These are phyloP conservation scores for Ehretia macrophylla DNA, from an alignment of 257 asterid species.

Conservation along the genomic window DNA sequence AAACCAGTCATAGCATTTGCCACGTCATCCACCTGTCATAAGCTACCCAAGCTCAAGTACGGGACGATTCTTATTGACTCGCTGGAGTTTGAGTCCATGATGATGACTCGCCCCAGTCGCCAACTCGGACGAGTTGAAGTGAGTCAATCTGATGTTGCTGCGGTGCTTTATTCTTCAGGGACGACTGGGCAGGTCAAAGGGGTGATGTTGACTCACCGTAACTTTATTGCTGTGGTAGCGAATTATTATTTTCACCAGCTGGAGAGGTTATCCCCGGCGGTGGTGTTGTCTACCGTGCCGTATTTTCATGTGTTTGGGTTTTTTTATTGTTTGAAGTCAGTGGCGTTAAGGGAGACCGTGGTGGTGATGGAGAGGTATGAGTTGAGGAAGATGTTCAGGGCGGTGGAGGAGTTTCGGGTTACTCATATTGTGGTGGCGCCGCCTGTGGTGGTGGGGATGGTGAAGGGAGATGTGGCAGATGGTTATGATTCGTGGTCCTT, in stretches of 20 bases:
- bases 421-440: slow-evolving; percentile 49
- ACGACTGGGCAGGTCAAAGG: slow-evolving; percentile 65
- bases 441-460: slow-evolving; percentile 50
- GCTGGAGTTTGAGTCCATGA: slow-evolving; percentile 33
- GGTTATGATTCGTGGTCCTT: slow-evolving; percentile 42
- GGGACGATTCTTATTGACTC: slow-evolving; percentile 35
- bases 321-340: slow-evolving; percentile 32
- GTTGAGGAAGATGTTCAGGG: slow-evolving; percentile 40
- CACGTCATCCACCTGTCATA: slow-evolving; percentile 30
- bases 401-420: slow-evolving; percentile 39
- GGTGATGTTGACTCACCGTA: slow-evolving; percentile 46
- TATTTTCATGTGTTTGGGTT: slow-evolving; percentile 54
- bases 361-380: slow-evolving; percentile 51
- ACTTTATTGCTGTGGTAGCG: slow-evolving; percentile 37
- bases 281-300: slow-evolving; percentile 36
- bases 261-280: slow-evolving; percentile 23
- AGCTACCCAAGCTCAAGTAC: slow-evolving; percentile 22
- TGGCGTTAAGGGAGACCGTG: slow-evolving; percentile 41
- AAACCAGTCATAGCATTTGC: slow-evolving; percentile 40
- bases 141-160: slow-evolving; percentile 47
- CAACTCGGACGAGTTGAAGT: slow-evolving; percentile 20
- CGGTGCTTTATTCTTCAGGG: slow-evolving; percentile 58
- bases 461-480: slow-evolving; percentile 26
- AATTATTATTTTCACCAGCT: slow-evolving; percentile 7
- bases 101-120: slow-evolving; percentile 8